Evolutionary conservation across 306 rosid species (phyloP), one percentile per base, ranked within the genome.

Genomic region (Vigna mungo): DNA sequence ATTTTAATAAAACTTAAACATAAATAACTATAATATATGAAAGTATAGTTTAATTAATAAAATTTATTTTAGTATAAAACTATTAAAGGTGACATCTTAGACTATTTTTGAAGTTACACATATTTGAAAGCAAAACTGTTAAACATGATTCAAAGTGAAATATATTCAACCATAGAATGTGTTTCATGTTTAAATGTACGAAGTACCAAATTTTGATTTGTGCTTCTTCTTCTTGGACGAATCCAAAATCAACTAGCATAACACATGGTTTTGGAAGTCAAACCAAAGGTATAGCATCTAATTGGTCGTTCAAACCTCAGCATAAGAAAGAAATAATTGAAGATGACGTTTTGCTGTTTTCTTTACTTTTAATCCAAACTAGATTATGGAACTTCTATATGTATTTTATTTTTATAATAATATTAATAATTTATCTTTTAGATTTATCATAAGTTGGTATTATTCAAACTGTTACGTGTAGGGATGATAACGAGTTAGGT

Each of bases 141-240:
- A 18, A 53, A 53, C 5, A 2, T 17, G 59, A 23, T 17, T 18
- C 10, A 53, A n/a, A 53, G 2, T 7, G 8, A 53, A 17, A 54
- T 18, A 52, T n/a, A 30, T 30, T 52, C 10, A 52, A 17, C 48
- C 48, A 55, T 55, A 2, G 6, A 9, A 1, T 55, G 62, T 55
- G 62, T 2, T 55, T 53, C 1, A 2, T 53, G 27, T 25, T 8
- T 53, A 53, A 12, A 21, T 7, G 17, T 25, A 25, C 16, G 25
- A n/a, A 59, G 34, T 30, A 59, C 36, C 39, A 59, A 59, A 59
- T 59, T 59, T 56, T 1, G 65, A 59, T 12, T 59, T 59, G 39
- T 59, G 39, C 65, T 25, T 3, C 4, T 30, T 30, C 34, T 30
- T 30, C 65, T 12, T 3, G 14, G 60, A 54, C 60, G 13, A 54